Conservation (phyloP, 1,139 yeast species). For the Taiozyma sp. region DNA sequence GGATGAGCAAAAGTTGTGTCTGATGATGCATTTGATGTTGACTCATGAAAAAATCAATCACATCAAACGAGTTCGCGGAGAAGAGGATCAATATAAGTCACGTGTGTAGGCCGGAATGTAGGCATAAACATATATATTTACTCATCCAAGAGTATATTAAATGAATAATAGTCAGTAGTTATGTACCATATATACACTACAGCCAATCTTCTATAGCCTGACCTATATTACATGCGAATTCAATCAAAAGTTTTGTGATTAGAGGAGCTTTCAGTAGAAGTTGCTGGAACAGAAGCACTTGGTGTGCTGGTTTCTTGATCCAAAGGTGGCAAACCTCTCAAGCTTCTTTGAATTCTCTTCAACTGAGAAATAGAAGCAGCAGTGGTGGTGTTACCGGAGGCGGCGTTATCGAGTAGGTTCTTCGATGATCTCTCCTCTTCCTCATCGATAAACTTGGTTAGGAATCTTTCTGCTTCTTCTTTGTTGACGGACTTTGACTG, state of each 20-base stretch:
- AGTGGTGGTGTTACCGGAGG: slow-evolving; percentile 3
- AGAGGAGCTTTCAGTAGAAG: slow-evolving; percentile 5
- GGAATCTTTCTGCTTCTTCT: slow-evolving; percentile 41
- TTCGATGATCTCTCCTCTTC: slow-evolving; percentile 22
- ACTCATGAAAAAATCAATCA: background rate
- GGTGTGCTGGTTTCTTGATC: slow-evolving; percentile 15
- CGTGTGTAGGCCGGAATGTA: background rate
- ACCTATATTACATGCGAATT: background rate
- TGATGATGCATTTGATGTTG: background rate
- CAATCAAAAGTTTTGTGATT: slow-evolving; percentile 20
- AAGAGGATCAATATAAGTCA: background rate
- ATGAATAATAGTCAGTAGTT: too few species aligned
- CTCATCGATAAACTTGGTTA: slow-evolving; percentile 42
- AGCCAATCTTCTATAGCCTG: background rate
- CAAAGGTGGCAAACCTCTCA: slow-evolving; percentile 66
- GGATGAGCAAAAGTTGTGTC: background rate
- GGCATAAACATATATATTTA: too few species aligned
- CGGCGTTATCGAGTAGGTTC: slow-evolving; percentile 7
- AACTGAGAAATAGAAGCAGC: slow-evolving; percentile 44
- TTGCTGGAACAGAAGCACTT: slow-evolving; percentile 5
- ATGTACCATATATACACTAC: too few species aligned
- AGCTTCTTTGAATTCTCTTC: slow-evolving; percentile 61
- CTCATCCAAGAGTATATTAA: too few species aligned
- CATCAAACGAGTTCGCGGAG: background rate
- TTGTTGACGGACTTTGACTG: slow-evolving; percentile 29